These are phyloP conservation scores for Vicia sativa DNA, from an alignment of 306 rosid genomes.

Conservation along the genomic window DNA sequence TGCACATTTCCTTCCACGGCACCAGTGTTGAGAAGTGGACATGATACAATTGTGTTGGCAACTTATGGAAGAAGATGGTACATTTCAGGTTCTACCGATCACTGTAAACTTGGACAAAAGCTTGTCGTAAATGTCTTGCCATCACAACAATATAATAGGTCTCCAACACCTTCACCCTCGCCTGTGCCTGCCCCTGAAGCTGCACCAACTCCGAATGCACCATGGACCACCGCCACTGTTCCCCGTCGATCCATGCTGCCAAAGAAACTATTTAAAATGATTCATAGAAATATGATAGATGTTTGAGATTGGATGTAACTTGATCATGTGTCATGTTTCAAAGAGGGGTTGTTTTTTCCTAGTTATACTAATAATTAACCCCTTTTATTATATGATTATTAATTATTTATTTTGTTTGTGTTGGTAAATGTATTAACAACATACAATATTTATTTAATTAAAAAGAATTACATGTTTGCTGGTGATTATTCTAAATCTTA, in stretches of 20 bases:
- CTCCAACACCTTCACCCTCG: constrained; percentile 16
- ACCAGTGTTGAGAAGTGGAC: constrained; percentile 5
- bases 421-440: constrained; percentile 9
- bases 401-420: not conserved
- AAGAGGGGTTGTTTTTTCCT: not conserved
- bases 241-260: constrained; percentile 11
- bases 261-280: constrained; percentile 16
- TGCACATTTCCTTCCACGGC: constrained; percentile 9
- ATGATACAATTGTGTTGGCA: constrained; percentile 1
- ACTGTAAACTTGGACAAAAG: constrained; percentile 31
- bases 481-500: not conserved
- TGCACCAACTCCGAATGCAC: not conserved
- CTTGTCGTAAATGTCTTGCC: constrained; percentile 24
- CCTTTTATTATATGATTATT: not conserved
- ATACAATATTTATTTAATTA: not conserved
- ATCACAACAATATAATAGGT: not conserved
- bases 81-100: constrained; percentile 12
- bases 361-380: constrained; percentile 2
- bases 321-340: not conserved
- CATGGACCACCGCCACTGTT: constrained; percentile 7
- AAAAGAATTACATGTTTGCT: not conserved
- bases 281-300: not conserved
- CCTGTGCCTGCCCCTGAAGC: not conserved
- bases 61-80: constrained; percentile 35
- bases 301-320: not conserved